Evolutionary conservation across 1,139 yeast genomes (phyloP), one percentile per base, ranked within the genome.

Genomic region (Yamadazyma mexicana): DNA sequence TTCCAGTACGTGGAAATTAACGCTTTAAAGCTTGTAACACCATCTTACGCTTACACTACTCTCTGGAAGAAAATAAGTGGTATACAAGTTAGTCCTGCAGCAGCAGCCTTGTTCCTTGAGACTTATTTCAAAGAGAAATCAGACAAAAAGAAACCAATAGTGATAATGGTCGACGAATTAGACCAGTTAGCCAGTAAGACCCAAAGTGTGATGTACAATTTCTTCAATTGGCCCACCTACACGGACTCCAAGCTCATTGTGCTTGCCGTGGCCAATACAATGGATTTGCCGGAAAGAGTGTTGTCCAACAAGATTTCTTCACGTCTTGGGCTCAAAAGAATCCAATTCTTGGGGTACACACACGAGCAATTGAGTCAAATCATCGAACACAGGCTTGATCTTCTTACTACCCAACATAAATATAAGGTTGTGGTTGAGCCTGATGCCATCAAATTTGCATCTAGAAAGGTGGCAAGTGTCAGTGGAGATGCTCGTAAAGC

Each of bases 401-500:
- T 74, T 48, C 59, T 84, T 25, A 72, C 78, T 15, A 69, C 64
- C 39, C 58, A 64, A 27, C 61, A 62, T 45, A 56, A 55, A 25
- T 55, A 60, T 33, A 66, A 68, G 37, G 71, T 78, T 16, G 56
- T 59, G 9, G 73, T 91, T 38, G 79, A 79, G 27, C 67, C 73
- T 17, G 96, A 87, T 56, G 97, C 98, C 0, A 78, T 91, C 44
- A 92, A 84, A 44, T 89, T 86, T 68, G 97, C 97, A 0, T 81
- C 97, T 1, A 77, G 97, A 60, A 89, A 89, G 60, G 95, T 92
- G 32, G 96, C 98, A 6, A 83, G 95, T 64, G 97, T 92, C 4
- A 86, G 94, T 59, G 98, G 99, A 42, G 99, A 92, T 67, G 98
- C 98, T 1, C 73, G 99, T 52, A 72, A 98, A 48, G 98, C 96